A percentile compares a stretch with the other conserved stretches of the same genome.
Conservation (phyloP, 805 yeast genomes). For the Hanseniaspora meyeri region DNA sequence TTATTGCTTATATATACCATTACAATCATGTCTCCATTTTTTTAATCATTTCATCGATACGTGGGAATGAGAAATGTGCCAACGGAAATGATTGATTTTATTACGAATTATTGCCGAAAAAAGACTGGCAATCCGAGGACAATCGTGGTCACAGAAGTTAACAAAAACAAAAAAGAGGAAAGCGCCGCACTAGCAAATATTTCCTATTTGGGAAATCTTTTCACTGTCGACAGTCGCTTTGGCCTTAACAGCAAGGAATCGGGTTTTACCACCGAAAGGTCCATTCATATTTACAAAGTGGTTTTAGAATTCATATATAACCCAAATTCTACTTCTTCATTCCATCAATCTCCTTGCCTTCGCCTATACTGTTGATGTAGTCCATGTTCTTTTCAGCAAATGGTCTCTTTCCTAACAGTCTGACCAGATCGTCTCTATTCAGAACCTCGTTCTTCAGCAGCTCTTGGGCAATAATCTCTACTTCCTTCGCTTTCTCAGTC, state of each 20-base stretch:
- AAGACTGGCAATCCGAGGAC: no score
- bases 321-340: neutral
- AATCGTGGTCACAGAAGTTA: no score
- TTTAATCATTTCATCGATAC: no score
- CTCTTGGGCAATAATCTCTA: conserved; percentile 77
- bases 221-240: neutral
- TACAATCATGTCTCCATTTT: no score
- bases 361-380: conserved; percentile 48
- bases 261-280: neutral
- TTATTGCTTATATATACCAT: no score
- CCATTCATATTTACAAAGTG: neutral
- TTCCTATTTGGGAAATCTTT: neutral
- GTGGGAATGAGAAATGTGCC: no score
- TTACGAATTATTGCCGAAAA: no score
- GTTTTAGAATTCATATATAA: neutral
- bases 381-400: conserved; percentile 86
- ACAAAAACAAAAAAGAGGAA: no score
- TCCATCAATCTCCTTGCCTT: conserved; percentile 28
- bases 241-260: neutral
- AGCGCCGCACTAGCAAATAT: neutral
- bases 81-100: no score
- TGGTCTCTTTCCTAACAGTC: conserved; percentile 80
- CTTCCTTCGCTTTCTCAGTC: conserved; percentile 56
- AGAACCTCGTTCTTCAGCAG: conserved; percentile 76
- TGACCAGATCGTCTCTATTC: conserved; percentile 86